Base-by-base conservation (phyloP, 2,329 filamentous ascomycete species). In the Onygena corvina region DNA sequence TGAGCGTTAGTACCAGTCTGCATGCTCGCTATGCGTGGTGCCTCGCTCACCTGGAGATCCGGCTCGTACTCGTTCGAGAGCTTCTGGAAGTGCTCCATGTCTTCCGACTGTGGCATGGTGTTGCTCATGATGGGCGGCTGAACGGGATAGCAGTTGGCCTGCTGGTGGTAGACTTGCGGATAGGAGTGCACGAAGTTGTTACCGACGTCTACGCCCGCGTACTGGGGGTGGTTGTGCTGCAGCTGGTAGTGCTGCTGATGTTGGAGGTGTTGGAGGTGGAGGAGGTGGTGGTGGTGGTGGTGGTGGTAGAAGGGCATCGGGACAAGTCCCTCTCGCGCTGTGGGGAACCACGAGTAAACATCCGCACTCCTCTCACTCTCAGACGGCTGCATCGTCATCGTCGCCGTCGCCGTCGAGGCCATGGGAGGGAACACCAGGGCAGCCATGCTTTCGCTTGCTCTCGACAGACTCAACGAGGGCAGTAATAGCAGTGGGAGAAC, bases 51-150 rank as follows among this genome's bases (percentile, higher is more conserved):
- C 56, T 72, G 71, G 47, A 73, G 63, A 53, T 79, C 74, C 9
- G 77, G 72, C 60, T 79, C 71, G 57, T 76, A 82, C 51, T 75
- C 70, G 60, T 76, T 76, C 57, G 77, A 80, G 53, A 80, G 68
- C 61, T 77, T 74, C 67, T 81, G 78, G 62, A 81, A 70, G 50
- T 76, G 71, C 56, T 77, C 76, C 60, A 80, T 69, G 56, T 81
- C 77, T 49, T 79, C 76, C 46, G 67, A 58, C 7, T 67, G 67
- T 34, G 67, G 58, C 11, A 29, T 5, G 27, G n/a, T 7, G 36
- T 23, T 23, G 7, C 63, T 64, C 66, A 70, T 69, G 36, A 52
- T 47, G 42, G 49, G 29, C n/a, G 34, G 29, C 11, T 48, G 46
- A 23, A 35, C 12, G 25, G 18, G 4, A 12, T 29, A 16, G 20